Evolutionary conservation across 305 asterid species (phyloP).

Genomic region (Andrographis paniculata): DNA sequence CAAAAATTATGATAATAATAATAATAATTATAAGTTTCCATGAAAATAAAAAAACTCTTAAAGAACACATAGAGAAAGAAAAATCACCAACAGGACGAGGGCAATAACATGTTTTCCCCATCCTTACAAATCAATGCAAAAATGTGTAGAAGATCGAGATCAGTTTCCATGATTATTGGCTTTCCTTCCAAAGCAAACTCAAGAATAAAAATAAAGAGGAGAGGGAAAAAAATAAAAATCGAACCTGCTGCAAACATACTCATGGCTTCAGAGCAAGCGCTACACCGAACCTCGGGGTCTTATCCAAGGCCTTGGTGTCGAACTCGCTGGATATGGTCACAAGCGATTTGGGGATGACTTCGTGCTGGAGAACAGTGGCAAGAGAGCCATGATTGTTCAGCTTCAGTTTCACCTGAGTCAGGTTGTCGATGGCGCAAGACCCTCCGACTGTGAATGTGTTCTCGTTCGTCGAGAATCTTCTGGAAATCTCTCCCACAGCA

Average conservation of each 20-base stretch:
- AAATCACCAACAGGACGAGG: no score
- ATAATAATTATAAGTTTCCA: no score
- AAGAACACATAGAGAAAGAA: no score
- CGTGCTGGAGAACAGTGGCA: conserved; percentile 80
- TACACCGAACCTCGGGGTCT: conserved; percentile 73
- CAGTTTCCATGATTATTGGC: no score
- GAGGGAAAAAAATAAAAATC: not conserved
- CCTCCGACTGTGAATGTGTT: conserved; percentile 90
- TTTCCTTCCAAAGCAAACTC: conserved; percentile 10
- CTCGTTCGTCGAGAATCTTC: conserved; percentile 88
- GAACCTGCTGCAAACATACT: conserved; percentile 10
- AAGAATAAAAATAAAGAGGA: no score
- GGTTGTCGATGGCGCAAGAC: conserved; percentile 55
- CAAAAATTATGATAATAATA: no score
- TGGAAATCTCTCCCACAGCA: conserved; percentile 77
- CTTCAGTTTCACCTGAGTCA: conserved; percentile 68
- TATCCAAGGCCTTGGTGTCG: conserved; percentile 85
- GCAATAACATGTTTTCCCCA: no score
- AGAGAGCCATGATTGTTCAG: conserved; percentile 83
- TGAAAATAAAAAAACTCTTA: no score
- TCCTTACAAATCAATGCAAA: no score
- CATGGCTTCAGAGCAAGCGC: conserved; percentile 81
- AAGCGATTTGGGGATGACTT: conserved; percentile 57
- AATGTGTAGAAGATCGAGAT: no score
- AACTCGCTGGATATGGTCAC: conserved; percentile 81